A percentile compares a stretch with the other conserved stretches of the same genome.
Conservation (phyloP, 169 alveolate species). For the Eimeria sp. region DNA sequence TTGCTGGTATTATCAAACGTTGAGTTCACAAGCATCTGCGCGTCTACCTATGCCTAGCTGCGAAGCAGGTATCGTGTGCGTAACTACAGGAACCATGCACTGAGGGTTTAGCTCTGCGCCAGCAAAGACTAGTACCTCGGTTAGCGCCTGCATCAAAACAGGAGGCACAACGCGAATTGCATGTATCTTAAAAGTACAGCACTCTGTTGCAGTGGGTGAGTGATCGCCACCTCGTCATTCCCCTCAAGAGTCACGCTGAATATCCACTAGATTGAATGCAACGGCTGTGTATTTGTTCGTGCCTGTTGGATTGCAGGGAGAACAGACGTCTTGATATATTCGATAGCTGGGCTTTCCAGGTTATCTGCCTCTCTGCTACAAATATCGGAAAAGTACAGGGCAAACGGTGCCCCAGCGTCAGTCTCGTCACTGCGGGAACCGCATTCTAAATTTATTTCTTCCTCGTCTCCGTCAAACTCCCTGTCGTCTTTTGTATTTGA, state of each 20-base stretch:
- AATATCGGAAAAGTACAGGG: neutral
- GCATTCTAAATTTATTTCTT: neutral
- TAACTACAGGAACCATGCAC: neutral
- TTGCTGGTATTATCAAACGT: neutral
- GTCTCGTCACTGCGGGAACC: neutral
- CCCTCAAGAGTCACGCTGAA: neutral
- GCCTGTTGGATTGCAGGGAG: conserved; percentile 55
- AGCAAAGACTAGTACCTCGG: conserved; percentile 15
- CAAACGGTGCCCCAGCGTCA: neutral
- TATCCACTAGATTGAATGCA: neutral
- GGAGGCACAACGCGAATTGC: neutral
- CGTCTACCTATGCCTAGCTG: neutral
- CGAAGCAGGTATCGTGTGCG: neutral
- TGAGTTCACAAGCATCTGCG: neutral
- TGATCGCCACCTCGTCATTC: neutral
- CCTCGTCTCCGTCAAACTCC: neutral
- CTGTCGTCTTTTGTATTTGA: conserved; percentile 13
- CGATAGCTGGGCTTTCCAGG: neutral
- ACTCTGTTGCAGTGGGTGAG: neutral
- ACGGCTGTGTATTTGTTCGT: neutral
- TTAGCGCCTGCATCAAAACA: conserved; percentile 16
- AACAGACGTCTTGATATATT: conserved; percentile 4
- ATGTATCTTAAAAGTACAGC: neutral
- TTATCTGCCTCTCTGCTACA: conserved; percentile 15
- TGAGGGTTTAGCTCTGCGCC: neutral